These are phyloP conservation scores for Arthroderma sp. DNA, from an alignment of 2,329 filamentous ascomycete genomes.

Conservation along the genomic window DNA sequence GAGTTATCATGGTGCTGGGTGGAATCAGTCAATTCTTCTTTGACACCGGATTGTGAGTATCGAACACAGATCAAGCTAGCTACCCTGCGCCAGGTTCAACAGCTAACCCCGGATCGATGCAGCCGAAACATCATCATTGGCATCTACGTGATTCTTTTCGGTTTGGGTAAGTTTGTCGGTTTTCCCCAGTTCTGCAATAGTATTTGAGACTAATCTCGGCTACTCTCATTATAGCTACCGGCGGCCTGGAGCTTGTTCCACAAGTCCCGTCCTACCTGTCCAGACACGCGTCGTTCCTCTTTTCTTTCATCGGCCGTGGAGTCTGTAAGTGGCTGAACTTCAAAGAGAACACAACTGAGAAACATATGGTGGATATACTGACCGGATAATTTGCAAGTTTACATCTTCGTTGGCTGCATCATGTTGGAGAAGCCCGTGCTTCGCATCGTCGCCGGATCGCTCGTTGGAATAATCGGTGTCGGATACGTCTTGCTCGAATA, in stretches of 20 bases:
- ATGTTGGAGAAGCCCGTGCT: constrained; percentile 56
- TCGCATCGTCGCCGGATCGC: constrained; percentile 61
- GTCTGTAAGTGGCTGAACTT: constrained; percentile 54
- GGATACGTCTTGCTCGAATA: constrained; percentile 66
- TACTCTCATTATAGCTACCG: constrained; percentile 42
- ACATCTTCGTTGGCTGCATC: constrained; percentile 86
- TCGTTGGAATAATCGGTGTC: constrained; percentile 67
- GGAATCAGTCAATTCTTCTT: constrained; percentile 44
- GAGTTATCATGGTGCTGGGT: constrained; percentile 74
- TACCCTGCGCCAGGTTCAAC: background rate
- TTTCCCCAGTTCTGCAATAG: background rate
- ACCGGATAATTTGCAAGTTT: constrained; percentile 48
- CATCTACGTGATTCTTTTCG: constrained; percentile 81
- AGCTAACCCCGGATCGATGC: constrained; percentile 7
- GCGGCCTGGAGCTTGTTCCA: constrained; percentile 64
- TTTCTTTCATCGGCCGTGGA: constrained; percentile 91
- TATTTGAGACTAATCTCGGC: background rate
- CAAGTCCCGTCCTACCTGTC: constrained; percentile 83
- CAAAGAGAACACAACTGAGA: background rate
- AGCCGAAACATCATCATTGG: constrained; percentile 67
- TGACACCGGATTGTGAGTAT: constrained; percentile 9
- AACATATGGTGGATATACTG: constrained; percentile 4
- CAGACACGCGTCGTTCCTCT: constrained; percentile 92
- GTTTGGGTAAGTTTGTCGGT: constrained; percentile 49
- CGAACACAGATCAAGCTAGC: constrained; percentile 15